Evolutionary conservation across 805 yeast species (phyloP), one percentile per base, ranked within the genome.

Genomic region (Ogataea pilisensis): DNA sequence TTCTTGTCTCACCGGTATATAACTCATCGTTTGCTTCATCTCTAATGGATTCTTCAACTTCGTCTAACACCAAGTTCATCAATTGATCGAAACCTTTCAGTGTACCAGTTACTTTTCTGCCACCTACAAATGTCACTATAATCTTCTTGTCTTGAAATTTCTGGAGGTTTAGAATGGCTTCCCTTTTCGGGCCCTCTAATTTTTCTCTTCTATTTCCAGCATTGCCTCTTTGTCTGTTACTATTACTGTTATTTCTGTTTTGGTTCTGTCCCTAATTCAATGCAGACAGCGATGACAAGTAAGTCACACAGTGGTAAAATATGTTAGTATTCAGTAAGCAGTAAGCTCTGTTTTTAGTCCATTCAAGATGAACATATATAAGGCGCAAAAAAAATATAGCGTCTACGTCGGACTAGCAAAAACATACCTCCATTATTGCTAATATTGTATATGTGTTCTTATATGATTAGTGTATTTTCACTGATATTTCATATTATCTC

Each of bases 11-110:
- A 66, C 75, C 34, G 76, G 75, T 50, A 71, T 44, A 47, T 2
- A 70, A 62, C 13, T 73, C 67, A 22, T 76, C 79, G 42, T 81
- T 86, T 27, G 77, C 81, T n/a, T 81, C 73, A 47, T 81, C 89
- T 58, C 76, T 57, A 53, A 83, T 54, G 8, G 70, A 72, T 61
- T 93, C 97, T 26, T 69, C 67, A 5, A 79, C 82, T 24, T 83
- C 77, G 54, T 83, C 88, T 45, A 85, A 69, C 2, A 85, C 91
- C 52, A 85, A 65, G 63, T 85, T 85, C 87, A 84, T 80, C 56
- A 84, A 70, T 58, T 81, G 89, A 58, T 85, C 95, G 56, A 72
- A 83, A 6, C 98, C 97, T 52, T 85, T 87, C 52, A 91, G 73
- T 1, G 69, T 66, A 27, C 99, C 99, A 14, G 71, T 70, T n/a